A percentile compares a stretch with the other conserved stretches of the same genome.
Evolutionary conservation across 2,329 filamentous ascomycete species (phyloP).

Genomic region (Penicillium sp.): DNA sequence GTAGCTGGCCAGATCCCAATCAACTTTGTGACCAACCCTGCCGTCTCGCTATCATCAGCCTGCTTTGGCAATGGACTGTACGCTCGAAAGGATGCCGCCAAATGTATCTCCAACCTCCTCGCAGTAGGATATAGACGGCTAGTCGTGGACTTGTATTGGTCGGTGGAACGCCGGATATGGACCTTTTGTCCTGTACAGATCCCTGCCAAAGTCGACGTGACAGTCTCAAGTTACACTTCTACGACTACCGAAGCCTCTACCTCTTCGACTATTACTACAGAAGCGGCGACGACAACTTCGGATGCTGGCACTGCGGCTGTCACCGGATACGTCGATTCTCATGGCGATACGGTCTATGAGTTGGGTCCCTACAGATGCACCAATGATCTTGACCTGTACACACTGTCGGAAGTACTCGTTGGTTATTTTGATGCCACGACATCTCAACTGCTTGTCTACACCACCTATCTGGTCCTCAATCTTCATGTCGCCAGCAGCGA

Average conservation of each 20-base stretch:
- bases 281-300: constrained; percentile 20
- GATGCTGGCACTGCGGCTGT: constrained; percentile 24
- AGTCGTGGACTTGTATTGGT: constrained; percentile 66
- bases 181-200: constrained; percentile 62
- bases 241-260: constrained; percentile 12
- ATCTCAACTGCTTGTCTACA: constrained; percentile 56
- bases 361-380: constrained; percentile 61
- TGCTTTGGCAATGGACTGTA: constrained; percentile 61
- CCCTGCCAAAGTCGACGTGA: constrained; percentile 34
- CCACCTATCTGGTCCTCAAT: constrained; percentile 59
- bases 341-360: constrained; percentile 41
- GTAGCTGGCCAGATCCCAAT: constrained; percentile 61
- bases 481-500: constrained; percentile 57
- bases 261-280: constrained; percentile 24
- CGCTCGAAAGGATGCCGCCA: constrained; percentile 51
- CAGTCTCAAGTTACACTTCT: constrained; percentile 17
- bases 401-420: constrained; percentile 53
- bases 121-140: constrained; percentile 61
- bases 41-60: constrained; percentile 58
- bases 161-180: constrained; percentile 55
- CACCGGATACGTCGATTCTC: constrained; percentile 25
- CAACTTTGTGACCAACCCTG: constrained; percentile 62
- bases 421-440: constrained; percentile 57
- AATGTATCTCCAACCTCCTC: constrained; percentile 65
- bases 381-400: constrained; percentile 51